A percentile compares a stretch with the other conserved stretches of the same genome.
These are phyloP conservation scores for Raffaelea arxii DNA, from an alignment of 2,329 filamentous ascomycete genomes.

Conservation along the genomic window DNA sequence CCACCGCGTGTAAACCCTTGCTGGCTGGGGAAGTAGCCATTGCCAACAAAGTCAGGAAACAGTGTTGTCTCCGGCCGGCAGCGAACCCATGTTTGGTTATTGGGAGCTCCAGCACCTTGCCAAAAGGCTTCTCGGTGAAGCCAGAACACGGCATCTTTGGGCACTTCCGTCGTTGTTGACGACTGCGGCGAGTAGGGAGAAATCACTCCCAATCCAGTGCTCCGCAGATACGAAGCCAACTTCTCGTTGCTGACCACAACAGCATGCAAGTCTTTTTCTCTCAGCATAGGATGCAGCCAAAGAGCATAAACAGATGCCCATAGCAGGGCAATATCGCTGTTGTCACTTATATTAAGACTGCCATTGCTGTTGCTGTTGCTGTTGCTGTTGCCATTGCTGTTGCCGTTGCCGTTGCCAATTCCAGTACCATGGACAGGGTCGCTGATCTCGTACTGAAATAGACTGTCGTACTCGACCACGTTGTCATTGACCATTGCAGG, in stretches of 20 bases:
- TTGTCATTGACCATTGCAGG: slow-evolving; percentile 13
- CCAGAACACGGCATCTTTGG: slow-evolving; percentile 10
- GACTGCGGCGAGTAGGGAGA: slow-evolving; percentile 8
- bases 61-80: slow-evolving; percentile 49
- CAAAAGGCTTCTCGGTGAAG: slow-evolving; percentile 13
- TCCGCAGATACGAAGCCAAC: slow-evolving; percentile 8
- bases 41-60: slow-evolving; percentile 21
- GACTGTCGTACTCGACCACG: slow-evolving; percentile 7
- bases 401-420: too few relatives aligned
- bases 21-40: slow-evolving; percentile 28
- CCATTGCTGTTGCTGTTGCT: too few relatives aligned
- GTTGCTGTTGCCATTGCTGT: too few relatives aligned
- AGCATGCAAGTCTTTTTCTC: slow-evolving; percentile 8
- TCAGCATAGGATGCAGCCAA: slow-evolving; percentile 9
- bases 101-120: slow-evolving; percentile 39
- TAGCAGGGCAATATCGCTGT: slow-evolving; percentile 4
- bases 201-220: slow-evolving; percentile 9
- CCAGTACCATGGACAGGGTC: too few relatives aligned
- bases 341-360: too few relatives aligned
- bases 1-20: slow-evolving; percentile 28
- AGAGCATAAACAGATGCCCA: slow-evolving; percentile 12
- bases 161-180: slow-evolving; percentile 5
- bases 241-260: slow-evolving; percentile 5
- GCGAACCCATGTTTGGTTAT: slow-evolving; percentile 39
- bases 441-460: slow-evolving; percentile 3